Conservation (phyloP, 1,139 yeast genomes). For the Yamadazyma mexicana region DNA sequence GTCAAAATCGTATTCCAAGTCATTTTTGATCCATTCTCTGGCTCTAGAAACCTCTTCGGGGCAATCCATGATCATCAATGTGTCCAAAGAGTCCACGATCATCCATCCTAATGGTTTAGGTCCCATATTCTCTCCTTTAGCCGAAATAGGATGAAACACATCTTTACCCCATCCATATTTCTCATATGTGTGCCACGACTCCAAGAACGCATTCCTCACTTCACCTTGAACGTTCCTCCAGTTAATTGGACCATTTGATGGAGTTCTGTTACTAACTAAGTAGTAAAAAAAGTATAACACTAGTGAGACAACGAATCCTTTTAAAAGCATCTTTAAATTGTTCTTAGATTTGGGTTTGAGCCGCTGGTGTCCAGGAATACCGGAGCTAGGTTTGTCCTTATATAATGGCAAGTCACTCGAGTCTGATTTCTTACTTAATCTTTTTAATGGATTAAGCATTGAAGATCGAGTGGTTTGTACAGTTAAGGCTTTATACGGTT, state of each 20-base stretch:
- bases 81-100: slow-evolving; percentile 86
- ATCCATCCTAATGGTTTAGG: slow-evolving; percentile 91
- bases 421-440: background rate
- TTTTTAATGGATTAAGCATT: slow-evolving; percentile 2
- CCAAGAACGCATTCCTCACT: slow-evolving; percentile 65
- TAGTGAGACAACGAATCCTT: slow-evolving; percentile 40
- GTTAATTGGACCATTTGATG: slow-evolving; percentile 3
- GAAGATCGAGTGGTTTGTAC: background rate
- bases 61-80: slow-evolving; percentile 79
- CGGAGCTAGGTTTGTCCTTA: slow-evolving; percentile 28
- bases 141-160: slow-evolving; percentile 49
- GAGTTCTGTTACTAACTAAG: slow-evolving; percentile 5
- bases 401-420: slow-evolving; percentile 26
- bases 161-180: slow-evolving; percentile 76
- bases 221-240: slow-evolving; percentile 53
- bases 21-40: slow-evolving; percentile 68
- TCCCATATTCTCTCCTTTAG: slow-evolving; percentile 75
- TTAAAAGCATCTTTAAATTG: slow-evolving; percentile 38
- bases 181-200: slow-evolving; percentile 79
- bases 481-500: no score
- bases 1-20: slow-evolving; percentile 53
- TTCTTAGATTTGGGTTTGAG: slow-evolving; percentile 12
- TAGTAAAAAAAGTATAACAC: slow-evolving; percentile 39
- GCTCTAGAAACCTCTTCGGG: slow-evolving; percentile 65
- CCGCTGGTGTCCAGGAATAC: slow-evolving; percentile 16